phyloP scores from a whole-genome alignment of 2,329 filamentous ascomycete species.

The Neonectria hederae region DNA sequence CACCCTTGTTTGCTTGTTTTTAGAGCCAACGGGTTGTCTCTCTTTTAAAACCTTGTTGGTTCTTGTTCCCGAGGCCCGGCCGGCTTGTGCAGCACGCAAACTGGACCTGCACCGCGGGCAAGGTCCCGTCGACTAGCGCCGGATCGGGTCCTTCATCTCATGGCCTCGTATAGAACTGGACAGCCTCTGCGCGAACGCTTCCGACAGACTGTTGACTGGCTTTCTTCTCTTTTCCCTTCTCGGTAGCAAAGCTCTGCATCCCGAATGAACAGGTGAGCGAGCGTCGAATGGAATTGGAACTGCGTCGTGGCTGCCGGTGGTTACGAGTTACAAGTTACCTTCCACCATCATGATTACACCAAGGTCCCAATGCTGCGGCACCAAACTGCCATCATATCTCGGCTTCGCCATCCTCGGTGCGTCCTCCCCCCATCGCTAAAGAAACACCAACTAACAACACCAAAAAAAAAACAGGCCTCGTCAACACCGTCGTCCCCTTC shows the following conservation, averaged over 20 bases:
- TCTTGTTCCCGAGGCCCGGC: no score
- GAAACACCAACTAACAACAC: slow-evolving; percentile 17
- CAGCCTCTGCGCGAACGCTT: not conserved
- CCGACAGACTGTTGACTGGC: not conserved
- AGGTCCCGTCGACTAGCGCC: not conserved
- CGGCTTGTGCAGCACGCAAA: not conserved
- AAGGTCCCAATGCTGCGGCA: slow-evolving; percentile 17
- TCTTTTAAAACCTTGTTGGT: not conserved
- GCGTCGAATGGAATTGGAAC: not conserved
- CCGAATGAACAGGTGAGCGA: not conserved
- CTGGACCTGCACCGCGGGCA: not conserved
- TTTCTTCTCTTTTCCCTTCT: not conserved
- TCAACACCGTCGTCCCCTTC: slow-evolving; percentile 43
- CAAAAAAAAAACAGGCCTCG: slow-evolving; percentile 40
- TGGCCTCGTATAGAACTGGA: not conserved
- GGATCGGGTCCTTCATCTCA: not conserved
- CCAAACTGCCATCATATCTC: slow-evolving; percentile 34
- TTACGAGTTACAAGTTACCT: not conserved
- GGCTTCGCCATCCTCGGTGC: slow-evolving; percentile 42
- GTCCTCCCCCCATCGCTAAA: not conserved
- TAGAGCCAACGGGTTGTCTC: no score
- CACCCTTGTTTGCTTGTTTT: no score
- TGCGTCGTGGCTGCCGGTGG: not conserved
- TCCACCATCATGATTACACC: slow-evolving; percentile 10
- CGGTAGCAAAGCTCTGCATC: not conserved